These are phyloP conservation scores for Coemansia sp. DNA, from an alignment of 192 early-diverging fungal genomes.

Conservation along the genomic window DNA sequence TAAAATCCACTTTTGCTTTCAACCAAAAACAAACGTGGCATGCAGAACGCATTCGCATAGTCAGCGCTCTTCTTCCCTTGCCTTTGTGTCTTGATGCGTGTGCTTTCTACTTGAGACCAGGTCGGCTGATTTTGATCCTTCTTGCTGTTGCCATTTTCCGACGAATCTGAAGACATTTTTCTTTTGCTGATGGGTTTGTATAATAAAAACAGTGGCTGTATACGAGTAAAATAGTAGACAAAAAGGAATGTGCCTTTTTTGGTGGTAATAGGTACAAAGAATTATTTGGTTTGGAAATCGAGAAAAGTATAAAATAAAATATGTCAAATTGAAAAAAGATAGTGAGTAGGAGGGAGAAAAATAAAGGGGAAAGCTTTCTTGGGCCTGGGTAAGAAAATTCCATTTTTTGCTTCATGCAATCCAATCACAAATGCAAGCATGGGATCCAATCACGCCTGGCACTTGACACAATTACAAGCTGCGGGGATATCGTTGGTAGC, in stretches of 20 bases:
- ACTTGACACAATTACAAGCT: no score
- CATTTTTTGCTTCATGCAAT: no score
- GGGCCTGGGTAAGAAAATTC: no score
- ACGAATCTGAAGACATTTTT: neutral
- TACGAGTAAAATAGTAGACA: neutral
- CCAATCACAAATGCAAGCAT: no score
- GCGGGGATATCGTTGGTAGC: no score
- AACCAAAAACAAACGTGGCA: neutral
- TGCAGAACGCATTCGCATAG: neutral
- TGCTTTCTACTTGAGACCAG: constrained; percentile 22
- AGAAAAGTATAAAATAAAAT: neutral
- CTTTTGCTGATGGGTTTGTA: neutral
- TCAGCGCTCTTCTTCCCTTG: neutral
- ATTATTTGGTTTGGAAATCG: neutral
- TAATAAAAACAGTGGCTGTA: neutral
- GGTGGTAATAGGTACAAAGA: neutral
- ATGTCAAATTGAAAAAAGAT: neutral
- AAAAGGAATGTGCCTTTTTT: neutral
- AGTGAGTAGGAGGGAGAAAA: neutral
- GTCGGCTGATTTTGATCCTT: constrained; percentile 11
- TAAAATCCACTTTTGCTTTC: neutral
- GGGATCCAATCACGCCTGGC: no score
- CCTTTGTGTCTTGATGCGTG: constrained; percentile 4
- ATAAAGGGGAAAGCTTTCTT: neutral
- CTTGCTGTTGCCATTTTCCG: neutral